phyloP scores from a whole-genome alignment of 2,329 filamentous ascomycete genomes.

The Diaporthe sp. region DNA sequence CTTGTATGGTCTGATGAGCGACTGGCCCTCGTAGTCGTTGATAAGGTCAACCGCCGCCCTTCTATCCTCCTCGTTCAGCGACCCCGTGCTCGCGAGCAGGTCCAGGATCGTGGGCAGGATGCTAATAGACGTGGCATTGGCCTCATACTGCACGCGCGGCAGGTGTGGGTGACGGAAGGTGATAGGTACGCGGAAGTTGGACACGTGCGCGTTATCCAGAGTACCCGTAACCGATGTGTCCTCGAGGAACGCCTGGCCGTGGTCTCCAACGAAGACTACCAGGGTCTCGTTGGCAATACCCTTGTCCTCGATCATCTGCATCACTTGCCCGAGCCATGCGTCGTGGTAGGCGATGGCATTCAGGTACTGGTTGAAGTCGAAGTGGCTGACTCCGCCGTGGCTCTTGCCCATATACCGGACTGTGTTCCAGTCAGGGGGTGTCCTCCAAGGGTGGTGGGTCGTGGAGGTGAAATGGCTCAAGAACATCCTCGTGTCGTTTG shows the following conservation, averaged over 20 bases:
- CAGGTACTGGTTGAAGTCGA: conserved; percentile 56
- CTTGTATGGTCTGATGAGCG: conserved; percentile 58
- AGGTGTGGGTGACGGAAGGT: conserved; percentile 59
- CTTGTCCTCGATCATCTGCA: conserved; percentile 57
- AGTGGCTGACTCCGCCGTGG: conserved; percentile 48
- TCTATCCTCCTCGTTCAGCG: conserved; percentile 51
- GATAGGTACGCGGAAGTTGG: conserved; percentile 59
- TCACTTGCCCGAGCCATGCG: conserved; percentile 54
- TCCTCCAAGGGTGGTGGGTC: conserved; percentile 59
- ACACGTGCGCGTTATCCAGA: conserved; percentile 59
- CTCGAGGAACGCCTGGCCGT: conserved; percentile 58
- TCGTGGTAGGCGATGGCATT: conserved; percentile 58
- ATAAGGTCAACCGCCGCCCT: conserved; percentile 55
- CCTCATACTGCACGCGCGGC: conserved; percentile 55
- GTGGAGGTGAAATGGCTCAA: conserved; percentile 54
- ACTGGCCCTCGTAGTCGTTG: conserved; percentile 61
- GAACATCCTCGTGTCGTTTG: conserved; percentile 51
- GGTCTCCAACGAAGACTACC: conserved; percentile 61
- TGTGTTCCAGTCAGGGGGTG: conserved; percentile 49
- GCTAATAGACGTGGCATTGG: conserved; percentile 57
- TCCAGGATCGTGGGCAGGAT: conserved; percentile 62
- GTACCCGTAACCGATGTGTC: conserved; percentile 55
- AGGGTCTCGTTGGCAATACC: conserved; percentile 61
- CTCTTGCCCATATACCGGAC: conserved; percentile 45
- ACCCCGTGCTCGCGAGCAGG: conserved; percentile 56